phyloP scores from a whole-genome alignment of 2,329 filamentous ascomycete species.

The Arachnomyces sp. region DNA sequence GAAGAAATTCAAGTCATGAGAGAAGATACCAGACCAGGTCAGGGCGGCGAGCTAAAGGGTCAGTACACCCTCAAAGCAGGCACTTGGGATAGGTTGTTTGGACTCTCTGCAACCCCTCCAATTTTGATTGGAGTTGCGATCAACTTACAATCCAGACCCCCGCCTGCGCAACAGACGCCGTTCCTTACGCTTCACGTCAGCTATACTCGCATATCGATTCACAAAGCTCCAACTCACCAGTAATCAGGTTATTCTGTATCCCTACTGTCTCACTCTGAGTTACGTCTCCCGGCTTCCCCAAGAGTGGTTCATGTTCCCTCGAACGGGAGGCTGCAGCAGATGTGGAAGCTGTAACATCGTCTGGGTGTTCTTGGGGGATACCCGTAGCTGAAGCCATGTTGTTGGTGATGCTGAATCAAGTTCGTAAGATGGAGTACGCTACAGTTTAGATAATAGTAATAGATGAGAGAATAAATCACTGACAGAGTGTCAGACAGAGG shows the following conservation, averaged over 20 bases:
- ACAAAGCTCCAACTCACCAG: constrained; percentile 48
- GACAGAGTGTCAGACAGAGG: not conserved
- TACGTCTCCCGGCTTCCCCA: constrained; percentile 64
- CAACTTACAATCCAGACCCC: constrained; percentile 59
- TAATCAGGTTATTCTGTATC: constrained; percentile 62
- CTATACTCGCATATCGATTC: not conserved
- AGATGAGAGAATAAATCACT: not conserved
- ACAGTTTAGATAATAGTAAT: not conserved
- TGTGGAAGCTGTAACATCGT: constrained; percentile 19
- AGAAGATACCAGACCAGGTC: constrained; percentile 70
- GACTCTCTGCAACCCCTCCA: too few relatives aligned
- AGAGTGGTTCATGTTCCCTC: constrained; percentile 59
- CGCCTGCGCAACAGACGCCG: constrained; percentile 69
- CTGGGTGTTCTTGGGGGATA: constrained; percentile 47
- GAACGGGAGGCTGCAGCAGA: constrained; percentile 11
- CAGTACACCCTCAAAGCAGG: constrained; percentile 11
- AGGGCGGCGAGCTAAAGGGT: constrained; percentile 54
- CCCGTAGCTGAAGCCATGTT: constrained; percentile 62
- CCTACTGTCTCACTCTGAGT: constrained; percentile 57
- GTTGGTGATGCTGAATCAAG: constrained; percentile 8
- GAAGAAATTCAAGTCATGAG: constrained; percentile 67
- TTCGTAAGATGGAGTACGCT: too few relatives aligned
- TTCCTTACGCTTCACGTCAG: constrained; percentile 49
- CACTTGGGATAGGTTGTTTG: not conserved
- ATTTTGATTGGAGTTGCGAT: not conserved